phyloP scores from a whole-genome alignment of 148 eudicot species.

The Nyssa sinensis region DNA sequence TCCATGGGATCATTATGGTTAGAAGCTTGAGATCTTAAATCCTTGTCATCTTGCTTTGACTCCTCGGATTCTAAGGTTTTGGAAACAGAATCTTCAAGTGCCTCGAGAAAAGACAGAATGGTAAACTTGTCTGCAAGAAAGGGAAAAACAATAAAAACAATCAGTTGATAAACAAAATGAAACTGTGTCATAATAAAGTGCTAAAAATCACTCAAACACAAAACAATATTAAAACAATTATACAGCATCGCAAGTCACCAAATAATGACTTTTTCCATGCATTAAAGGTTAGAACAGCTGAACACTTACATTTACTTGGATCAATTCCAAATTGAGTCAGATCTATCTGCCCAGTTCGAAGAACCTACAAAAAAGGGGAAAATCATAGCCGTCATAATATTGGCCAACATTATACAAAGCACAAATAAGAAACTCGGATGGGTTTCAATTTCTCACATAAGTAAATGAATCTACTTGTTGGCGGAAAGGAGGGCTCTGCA shows the following conservation, averaged over 20 bases:
- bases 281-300: neutral
- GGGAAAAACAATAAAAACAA: neutral
- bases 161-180: neutral
- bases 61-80: constrained; percentile 34
- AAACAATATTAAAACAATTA: neutral
- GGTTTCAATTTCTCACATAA: constrained; percentile 54
- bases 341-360: constrained; percentile 92
- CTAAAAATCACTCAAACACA: neutral
- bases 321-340: constrained; percentile 93
- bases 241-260: neutral
- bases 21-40: constrained; percentile 32
- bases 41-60: constrained; percentile 34
- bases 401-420: neutral
- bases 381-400: constrained; percentile 3
- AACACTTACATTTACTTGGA: constrained; percentile 85
- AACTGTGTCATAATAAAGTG: neutral
- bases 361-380: constrained; percentile 52
- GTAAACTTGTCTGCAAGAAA: constrained; percentile 74
- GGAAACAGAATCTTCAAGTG: constrained; percentile 89
- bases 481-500: constrained; percentile 96
- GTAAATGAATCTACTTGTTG: constrained; percentile 98
- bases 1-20: constrained; percentile 63
- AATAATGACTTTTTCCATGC: neutral
- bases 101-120: constrained; percentile 92
- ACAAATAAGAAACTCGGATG: neutral